These are phyloP conservation scores for Meyerozyma guilliermondii DNA, from an alignment of 1,139 yeast genomes.

Conservation along the genomic window DNA sequence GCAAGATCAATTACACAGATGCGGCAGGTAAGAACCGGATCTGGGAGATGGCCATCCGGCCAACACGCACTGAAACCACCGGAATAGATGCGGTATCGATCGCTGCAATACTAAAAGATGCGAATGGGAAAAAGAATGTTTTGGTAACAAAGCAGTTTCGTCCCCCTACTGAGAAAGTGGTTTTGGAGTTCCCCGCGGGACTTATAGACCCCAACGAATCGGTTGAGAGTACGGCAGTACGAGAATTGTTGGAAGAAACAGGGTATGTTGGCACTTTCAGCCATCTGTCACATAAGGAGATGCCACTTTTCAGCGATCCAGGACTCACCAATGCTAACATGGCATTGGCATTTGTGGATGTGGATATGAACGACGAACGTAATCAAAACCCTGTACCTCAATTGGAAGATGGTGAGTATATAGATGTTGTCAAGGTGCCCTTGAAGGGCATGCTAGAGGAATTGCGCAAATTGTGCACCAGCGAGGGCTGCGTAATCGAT, in stretches of 20 bases:
- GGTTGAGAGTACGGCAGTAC: conserved; percentile 71
- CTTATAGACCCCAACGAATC: conserved; percentile 80
- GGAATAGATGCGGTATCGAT: conserved; percentile 88
- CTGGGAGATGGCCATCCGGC: conserved; percentile 91
- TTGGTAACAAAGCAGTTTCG: conserved; percentile 84
- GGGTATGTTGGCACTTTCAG: conserved; percentile 71
- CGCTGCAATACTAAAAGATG: conserved; percentile 58
- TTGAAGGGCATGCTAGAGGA: conserved; percentile 51
- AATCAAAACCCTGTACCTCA: conserved; percentile 68
- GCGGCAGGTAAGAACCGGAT: conserved; percentile 62
- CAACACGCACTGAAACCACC: conserved; percentile 65
- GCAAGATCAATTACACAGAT: conserved; percentile 62
- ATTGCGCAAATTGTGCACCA: conserved; percentile 42
- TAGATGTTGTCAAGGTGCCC: conserved; percentile 73
- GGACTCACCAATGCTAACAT: conserved; percentile 91
- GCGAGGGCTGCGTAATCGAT: conserved; percentile 72
- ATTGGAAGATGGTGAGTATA: conserved; percentile 85
- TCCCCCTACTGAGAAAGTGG: conserved; percentile 84
- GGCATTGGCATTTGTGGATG: conserved; percentile 71
- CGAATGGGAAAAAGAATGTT: conserved; percentile 33
- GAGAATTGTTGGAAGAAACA: conserved; percentile 89
- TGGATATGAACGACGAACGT: conserved; percentile 62
- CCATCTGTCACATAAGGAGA: conserved; percentile 41
- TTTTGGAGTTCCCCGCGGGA: conserved; percentile 95
- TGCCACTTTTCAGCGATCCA: conserved; percentile 72